Evolutionary conservation across 495 filamentous ascomycete species (phyloP), one percentile per base, ranked within the genome.

Genomic region (Penicillium cataractarum): DNA sequence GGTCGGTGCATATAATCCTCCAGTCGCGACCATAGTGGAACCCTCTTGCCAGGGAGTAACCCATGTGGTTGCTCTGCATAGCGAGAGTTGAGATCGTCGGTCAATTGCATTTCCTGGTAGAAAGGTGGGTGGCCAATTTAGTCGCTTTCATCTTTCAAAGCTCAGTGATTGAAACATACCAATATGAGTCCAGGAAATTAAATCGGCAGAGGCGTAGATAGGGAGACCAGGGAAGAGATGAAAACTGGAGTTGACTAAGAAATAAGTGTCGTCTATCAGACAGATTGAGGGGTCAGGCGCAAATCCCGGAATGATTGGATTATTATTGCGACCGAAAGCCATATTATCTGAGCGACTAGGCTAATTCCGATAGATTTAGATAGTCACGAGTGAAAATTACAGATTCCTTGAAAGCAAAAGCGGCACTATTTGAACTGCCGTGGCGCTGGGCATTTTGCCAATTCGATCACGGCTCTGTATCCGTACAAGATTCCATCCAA

Each of bases 211-310:
- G 5, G 67, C 60, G 55, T 74, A 74, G 32, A 76, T 67, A 10
- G 72, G 71, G 0, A 74, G 40, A 7, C 74, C 74, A 0, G 74
- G 72, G 37, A 74, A 76, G 17, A 68, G 42, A 48, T 73, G 71
- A 29, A 74, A 74, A n/a, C 61, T 68, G 9, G 74, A 74, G 21
- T 66, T 73, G 37, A 70, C 68, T n/a, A 72, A 62, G 61, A 73
- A 76, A 37, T 65, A 73, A 2, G 62, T 70, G 35, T 62, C 62
- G 22, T 46, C 61, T n/a, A 65, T 58, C 22, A 32, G 40, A 27
- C 58, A 48, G 29, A 69, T 57, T 8, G 66, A 71, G 24, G 70
- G 70, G 53, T 70, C 67, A n/a, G 69, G 64, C 5, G 64, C 62
- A 44, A 70, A 72, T n/a, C 70, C 70, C 22, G 64, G 61, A 13